Base-by-base conservation (phyloP, 148 eudicot species). In the Fagopyrum tataricum region DNA sequence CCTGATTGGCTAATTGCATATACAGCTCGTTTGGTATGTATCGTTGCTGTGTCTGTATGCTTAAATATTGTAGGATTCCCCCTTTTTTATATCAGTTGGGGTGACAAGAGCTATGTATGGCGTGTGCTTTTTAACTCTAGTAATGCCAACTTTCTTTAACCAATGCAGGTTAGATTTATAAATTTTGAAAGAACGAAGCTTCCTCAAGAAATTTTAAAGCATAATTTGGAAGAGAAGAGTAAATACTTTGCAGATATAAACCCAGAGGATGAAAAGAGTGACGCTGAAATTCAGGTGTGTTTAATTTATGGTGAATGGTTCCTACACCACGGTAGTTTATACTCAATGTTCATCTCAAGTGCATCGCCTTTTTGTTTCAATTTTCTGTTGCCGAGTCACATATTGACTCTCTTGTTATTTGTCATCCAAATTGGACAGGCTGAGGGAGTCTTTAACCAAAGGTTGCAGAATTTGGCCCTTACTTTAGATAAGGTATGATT, bases 1-100 rank as follows among this genome's bases (percentile, higher is more conserved):
- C 98, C 98, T 76, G 96, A 94, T 83, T 94, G 98, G 98, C 82
- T 95, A 74, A 75, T 95, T 79, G 97, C 98, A 41, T 95, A 95
- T 78, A 83, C 98, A 20, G 97, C 97, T 69, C 91, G 96, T 66
- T 79, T 95, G 93, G 98, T 95, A 81, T 44, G 70, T 74, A 58
- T 43, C 73, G 73, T 59, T 71, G 31, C 75, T 75, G 44, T 42
- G 14, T 75, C 11, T 41, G 8, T 69, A n/a, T 40, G 13, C 31
- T 5, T 67, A 3, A 23, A 21, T 23, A 21, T 58, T 61, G 17
- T 31, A 24, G 5, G 3, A n/a, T 68, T 17, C 13, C 72, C 11
- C 71, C 2, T 6, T 2, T 44, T 18, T 69, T 69, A 8, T 49
- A n/a, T 69, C 72, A 44, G 47, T 44, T 69, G 40, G 37, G 37